Conservation (phyloP, 2,329 filamentous ascomycete species). For the Microdochium trichocladiopsis region DNA sequence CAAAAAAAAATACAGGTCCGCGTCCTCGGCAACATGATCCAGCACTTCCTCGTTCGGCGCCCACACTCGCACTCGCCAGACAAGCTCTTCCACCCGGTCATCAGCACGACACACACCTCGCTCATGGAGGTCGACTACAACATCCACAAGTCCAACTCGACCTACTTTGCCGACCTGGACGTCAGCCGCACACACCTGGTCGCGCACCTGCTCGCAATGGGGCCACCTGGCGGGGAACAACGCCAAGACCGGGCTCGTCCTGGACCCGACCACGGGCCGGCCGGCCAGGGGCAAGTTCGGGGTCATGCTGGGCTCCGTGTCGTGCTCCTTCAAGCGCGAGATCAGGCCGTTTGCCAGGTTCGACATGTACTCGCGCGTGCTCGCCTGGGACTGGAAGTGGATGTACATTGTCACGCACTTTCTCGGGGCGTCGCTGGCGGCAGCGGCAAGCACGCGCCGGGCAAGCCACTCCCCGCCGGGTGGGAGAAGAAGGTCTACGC, state of each 20-base stretch:
- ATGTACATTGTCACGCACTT: constrained; percentile 71
- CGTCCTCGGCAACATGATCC: constrained; percentile 49
- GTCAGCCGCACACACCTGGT: constrained; percentile 76
- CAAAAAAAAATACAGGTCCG: constrained; percentile 46
- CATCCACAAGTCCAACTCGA: constrained; percentile 74
- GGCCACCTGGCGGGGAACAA: constrained; percentile 47
- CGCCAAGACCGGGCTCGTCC: constrained; percentile 38
- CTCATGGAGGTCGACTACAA: constrained; percentile 82
- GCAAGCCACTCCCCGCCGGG: constrained; percentile 24
- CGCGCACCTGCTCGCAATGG: constrained; percentile 56
- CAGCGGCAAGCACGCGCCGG: no score
- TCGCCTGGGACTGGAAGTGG: constrained; percentile 79
- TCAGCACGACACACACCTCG: constrained; percentile 59
- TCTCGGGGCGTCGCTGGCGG: constrained; percentile 55
- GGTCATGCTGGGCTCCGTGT: constrained; percentile 66
- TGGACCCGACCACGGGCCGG: constrained; percentile 31
- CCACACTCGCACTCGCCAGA: constrained; percentile 44
- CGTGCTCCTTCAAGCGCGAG: constrained; percentile 67
- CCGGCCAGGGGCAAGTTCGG: constrained; percentile 46
- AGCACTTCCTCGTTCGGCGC: constrained; percentile 44
- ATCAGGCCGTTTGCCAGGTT: constrained; percentile 62
- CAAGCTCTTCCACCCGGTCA: constrained; percentile 66
- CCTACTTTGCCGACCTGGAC: constrained; percentile 84
- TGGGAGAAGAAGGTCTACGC: constrained; percentile 63
- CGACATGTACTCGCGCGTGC: constrained; percentile 66